Percentiles rank a stretch among this genome's conserved stretches.
phyloP scores from a whole-genome alignment of 352 stramenopile genomes.

The Globisporangium lucens region DNA sequence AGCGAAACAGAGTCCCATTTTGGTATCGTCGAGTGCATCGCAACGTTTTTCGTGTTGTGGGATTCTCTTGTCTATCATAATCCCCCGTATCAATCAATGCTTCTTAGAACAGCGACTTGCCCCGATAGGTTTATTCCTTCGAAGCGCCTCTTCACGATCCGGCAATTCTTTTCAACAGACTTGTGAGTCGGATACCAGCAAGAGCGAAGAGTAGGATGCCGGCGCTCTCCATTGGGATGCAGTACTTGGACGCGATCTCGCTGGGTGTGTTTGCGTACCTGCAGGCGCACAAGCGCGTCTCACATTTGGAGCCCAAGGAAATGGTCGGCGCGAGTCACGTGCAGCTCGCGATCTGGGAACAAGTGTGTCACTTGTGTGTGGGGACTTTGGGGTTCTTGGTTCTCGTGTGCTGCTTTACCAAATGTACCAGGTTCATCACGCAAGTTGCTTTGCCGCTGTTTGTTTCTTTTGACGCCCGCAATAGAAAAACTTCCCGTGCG shows the following conservation, averaged over 20 bases:
- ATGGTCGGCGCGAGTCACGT: conserved; percentile 42
- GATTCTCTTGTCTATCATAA: neutral
- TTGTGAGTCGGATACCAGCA: neutral
- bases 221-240: conserved; percentile 12
- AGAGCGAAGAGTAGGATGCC: neutral
- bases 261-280: conserved; percentile 73
- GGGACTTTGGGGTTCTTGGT: neutral
- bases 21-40: conserved; percentile 1
- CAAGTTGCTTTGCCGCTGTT: neutral
- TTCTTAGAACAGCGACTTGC: neutral
- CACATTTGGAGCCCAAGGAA: conserved; percentile 51
- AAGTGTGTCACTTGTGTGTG: conserved; percentile 25
- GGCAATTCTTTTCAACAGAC: neutral
- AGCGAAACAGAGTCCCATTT: neutral
- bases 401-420: neutral
- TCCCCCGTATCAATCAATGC: neutral
- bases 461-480: neutral
- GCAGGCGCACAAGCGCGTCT: conserved; percentile 49
- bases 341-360: conserved; percentile 64
- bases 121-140: neutral
- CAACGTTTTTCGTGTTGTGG: neutral
- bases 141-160: conserved; percentile 2
- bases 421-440: neutral
- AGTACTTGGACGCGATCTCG: conserved; percentile 52
- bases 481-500: conserved; percentile 54